phyloP scores from a whole-genome alignment of 306 rosid genomes.

The Sophora flavescens region DNA sequence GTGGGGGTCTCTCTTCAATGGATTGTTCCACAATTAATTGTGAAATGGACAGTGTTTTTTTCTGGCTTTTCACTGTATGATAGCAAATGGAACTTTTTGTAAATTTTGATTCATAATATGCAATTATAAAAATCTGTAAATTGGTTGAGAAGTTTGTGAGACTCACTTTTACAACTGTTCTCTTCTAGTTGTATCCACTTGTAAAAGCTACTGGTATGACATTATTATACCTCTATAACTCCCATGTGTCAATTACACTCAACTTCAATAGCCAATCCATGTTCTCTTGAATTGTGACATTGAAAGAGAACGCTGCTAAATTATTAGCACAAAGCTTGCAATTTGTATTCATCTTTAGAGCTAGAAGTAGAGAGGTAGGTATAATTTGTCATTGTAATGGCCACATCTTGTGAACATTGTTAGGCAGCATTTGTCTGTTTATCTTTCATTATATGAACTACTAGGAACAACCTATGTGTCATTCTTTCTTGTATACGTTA shows the following conservation, averaged over 20 bases:
- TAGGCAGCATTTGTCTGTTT: slow-evolving; percentile 41
- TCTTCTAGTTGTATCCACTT: slow-evolving; percentile 36
- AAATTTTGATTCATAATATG: slow-evolving; percentile 48
- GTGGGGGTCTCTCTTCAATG: neutral
- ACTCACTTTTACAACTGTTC: slow-evolving; percentile 22
- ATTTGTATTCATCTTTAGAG: slow-evolving; percentile 27
- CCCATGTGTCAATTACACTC: slow-evolving; percentile 41
- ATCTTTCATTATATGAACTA: slow-evolving; percentile 22
- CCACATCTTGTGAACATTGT: slow-evolving; percentile 37
- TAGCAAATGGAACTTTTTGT: slow-evolving; percentile 47
- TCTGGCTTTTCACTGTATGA: slow-evolving; percentile 44
- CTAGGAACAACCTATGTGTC: neutral
- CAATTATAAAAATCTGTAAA: slow-evolving; percentile 48
- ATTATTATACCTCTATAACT: slow-evolving; percentile 19
- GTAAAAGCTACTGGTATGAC: slow-evolving; percentile 35
- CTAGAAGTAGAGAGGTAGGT: slow-evolving; percentile 23
- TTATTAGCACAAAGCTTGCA: slow-evolving; percentile 44
- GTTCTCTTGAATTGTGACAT: slow-evolving; percentile 44
- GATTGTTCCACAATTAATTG: slow-evolving; percentile 41
- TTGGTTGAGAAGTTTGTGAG: slow-evolving; percentile 48
- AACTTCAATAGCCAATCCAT: slow-evolving; percentile 34
- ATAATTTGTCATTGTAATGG: slow-evolving; percentile 40
- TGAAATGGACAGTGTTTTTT: slow-evolving; percentile 34
- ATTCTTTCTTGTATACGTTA: slow-evolving; percentile 27
- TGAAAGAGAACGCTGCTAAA: slow-evolving; percentile 46